Evolutionary conservation across 2,329 filamentous ascomycete genomes (phyloP), one percentile per base, ranked within the genome.

Genomic region (Alternaria rosae): DNA sequence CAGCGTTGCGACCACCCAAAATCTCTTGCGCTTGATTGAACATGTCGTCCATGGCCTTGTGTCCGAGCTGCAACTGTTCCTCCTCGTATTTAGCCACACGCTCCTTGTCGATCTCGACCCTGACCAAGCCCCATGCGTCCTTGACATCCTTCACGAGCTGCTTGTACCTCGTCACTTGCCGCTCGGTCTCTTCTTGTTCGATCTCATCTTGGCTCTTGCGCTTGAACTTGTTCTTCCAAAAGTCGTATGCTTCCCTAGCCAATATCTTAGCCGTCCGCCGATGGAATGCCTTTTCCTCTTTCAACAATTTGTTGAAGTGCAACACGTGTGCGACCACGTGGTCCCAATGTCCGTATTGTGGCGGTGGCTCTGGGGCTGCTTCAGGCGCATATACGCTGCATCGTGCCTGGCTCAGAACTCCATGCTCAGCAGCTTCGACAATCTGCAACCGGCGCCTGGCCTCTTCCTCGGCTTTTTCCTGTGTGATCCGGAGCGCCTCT

Each of bases 301-400:
- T 80, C 81, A 98, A 87, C 35, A 98, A 84, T 71, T 89, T 91
- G 50, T 92, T 89, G 70, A 98, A 94, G 70, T 94, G 91, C 12
- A 90, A 76, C 61, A 91, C 90, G 64, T 97, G 94, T 48, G 90
- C 89, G 47, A 91, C 84, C 55, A 98, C 85, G 75, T 98, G 92
- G 73, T 98, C 94, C 74, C 88, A 87, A 69, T 96, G 93, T n/a
- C 91, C 89, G 84, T 92, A 98, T 72, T 95, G 92, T 54, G 87
- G 85, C 0, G 88, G 87, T 0, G 92, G 92, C 70, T 96, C 91
- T 59, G 92, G 89, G 62, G 86, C 85, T 12, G 88, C 84, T 65
- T 95, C 92, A 0, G 92, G 91, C 17, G 89, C 85, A 70, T 92
- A 95, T 23, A 90, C 81, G 3, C 89, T 90, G 75, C 92, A 94